Evolutionary conservation across 805 yeast species (phyloP).

Genomic region (Sungouiozyma ichnusensis): DNA sequence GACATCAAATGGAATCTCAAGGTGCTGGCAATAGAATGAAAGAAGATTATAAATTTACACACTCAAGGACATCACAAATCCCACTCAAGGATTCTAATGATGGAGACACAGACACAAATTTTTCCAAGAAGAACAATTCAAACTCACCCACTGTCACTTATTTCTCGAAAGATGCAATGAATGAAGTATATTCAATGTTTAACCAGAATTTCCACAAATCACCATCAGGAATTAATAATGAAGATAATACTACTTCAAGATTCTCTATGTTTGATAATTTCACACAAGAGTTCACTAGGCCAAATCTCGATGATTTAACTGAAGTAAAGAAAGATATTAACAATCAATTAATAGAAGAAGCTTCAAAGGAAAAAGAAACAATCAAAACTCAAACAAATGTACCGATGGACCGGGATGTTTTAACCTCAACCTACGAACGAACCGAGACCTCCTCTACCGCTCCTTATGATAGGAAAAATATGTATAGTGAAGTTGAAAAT

Average conservation of each 20-base stretch:
- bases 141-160: conserved; percentile 48
- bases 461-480: conserved; percentile 1
- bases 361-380: conserved; percentile 1
- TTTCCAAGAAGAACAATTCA: conserved; percentile 2
- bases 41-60: conserved; percentile 2
- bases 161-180: conserved; percentile 62
- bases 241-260: conserved; percentile 18
- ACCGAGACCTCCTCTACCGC: conserved; percentile 10
- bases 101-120: conserved; percentile 1
- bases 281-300: conserved; percentile 31
- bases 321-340: conserved; percentile 19
- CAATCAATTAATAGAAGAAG: conserved; percentile 1
- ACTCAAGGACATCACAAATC: conserved; percentile 10
- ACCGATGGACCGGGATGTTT: conserved; percentile 9
- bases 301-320: conserved; percentile 29
- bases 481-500: conserved; percentile 11
- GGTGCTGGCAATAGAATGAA: background rate
- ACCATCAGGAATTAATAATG: conserved; percentile 7
- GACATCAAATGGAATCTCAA: background rate
- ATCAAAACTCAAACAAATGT: background rate
- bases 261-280: conserved; percentile 23
- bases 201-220: conserved; percentile 33
- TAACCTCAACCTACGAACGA: conserved; percentile 25
- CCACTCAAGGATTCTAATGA: conserved; percentile 34
- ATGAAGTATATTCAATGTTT: conserved; percentile 68